Evolutionary conservation across 2,329 filamentous ascomycete species (phyloP), one percentile per base, ranked within the genome.

Genomic region (Mycocentrospora acerina): DNA sequence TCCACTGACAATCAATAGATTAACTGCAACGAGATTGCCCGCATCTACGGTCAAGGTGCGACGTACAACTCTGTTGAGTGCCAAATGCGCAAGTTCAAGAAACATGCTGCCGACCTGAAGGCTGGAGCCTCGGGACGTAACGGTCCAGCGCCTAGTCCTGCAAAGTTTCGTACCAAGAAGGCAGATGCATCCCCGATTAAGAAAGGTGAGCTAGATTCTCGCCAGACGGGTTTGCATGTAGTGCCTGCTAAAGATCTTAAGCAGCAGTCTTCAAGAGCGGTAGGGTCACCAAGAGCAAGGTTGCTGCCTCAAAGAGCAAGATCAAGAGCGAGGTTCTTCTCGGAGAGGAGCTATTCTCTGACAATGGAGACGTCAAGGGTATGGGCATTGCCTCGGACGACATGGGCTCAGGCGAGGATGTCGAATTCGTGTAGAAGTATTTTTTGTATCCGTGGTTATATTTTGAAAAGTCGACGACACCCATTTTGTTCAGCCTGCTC

Each of bases 31-130:
- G 56, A 62, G 3, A 69, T 76, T 16, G 75, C 75, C 0, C 49
- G 55, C 2, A 56, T 72, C 35, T 78, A 72, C 46, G 73, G 71
- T 1, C 48, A 65, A 7, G 70, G 67, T 1, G 71, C 72, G 1
- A 76, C 71, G 0, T 75, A 75, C 57, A 64, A 76, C 42, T 60
- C 74, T 0, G 67, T 79, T 16, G 70, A 78, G 43, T 65, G 66
- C 29, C 68, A 66, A 3, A 68, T 78, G 24, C 70, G 72, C 29
- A 66, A 63, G 30, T 70, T 68, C 42, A 75, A 74, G 32, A 68
- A 68, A 32, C 32, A 59, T 1, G 72, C 74, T 0, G 54, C 59
- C 0, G 44, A 47, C 0, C 59, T 76, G 11, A 50, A 47, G 19
- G 40, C 26, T 1, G 51, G 55, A 6, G 55, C 52, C 2, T 29